Conservation (phyloP, 1,284 basidiomycete species). For the Retiboletus flavoniger region DNA sequence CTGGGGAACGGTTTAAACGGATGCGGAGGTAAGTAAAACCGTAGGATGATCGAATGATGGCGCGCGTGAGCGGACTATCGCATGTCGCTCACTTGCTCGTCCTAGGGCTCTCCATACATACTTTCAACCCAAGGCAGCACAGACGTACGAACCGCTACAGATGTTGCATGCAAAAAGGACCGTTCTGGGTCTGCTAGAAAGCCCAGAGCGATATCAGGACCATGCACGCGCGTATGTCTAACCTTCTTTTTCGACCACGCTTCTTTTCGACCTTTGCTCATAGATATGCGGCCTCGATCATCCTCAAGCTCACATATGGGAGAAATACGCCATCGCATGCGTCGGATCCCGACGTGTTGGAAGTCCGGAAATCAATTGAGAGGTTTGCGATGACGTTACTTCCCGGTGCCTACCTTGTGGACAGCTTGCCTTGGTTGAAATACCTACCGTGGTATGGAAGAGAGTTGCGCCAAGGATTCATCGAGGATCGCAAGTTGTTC, state of each 20-base stretch:
- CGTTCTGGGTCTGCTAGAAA: constrained; percentile 5
- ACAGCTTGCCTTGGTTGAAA: constrained; percentile 12
- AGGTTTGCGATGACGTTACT: neutral
- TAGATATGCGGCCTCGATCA: constrained; percentile 9
- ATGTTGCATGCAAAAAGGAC: neutral
- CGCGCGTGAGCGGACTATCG: neutral
- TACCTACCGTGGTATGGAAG: constrained; percentile 14
- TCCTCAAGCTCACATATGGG: constrained; percentile 14
- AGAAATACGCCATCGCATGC: neutral
- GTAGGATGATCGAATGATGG: too few species aligned
- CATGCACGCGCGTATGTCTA: constrained; percentile 3
- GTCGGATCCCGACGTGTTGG: constrained; percentile 7
- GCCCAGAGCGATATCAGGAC: neutral
- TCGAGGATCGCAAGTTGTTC: constrained; percentile 6
- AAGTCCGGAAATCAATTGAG: neutral
- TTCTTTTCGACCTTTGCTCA: neutral
- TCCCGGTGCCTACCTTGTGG: constrained; percentile 13
- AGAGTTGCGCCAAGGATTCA: constrained; percentile 5
- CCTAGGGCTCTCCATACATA: constrained; percentile 12
- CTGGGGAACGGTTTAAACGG: constrained; percentile 9
- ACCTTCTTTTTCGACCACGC: neutral
- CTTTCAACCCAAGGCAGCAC: constrained; percentile 4
- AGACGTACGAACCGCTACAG: constrained; percentile 8
- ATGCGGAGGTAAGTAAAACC: constrained; percentile 3
- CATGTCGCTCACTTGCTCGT: neutral